These are phyloP conservation scores for Herpetomonas samuelpessoai DNA, from an alignment of 208 protist genomes.

Conservation along the genomic window DNA sequence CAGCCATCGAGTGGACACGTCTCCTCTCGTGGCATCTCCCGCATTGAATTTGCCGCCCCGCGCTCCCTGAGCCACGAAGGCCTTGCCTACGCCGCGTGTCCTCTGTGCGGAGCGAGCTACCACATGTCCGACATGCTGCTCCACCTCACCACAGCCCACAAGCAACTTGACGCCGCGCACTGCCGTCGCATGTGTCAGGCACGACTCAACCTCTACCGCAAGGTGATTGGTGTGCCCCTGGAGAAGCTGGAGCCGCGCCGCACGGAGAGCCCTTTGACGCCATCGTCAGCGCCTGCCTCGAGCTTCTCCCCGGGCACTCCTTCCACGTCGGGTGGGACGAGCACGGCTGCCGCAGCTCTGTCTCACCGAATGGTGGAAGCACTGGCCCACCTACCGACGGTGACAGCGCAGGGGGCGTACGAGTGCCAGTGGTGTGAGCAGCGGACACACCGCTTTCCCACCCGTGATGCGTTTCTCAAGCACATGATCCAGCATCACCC, in stretches of 20 bases:
- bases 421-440: slow-evolving; percentile 83
- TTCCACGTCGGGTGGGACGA: background rate
- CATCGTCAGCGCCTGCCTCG: background rate
- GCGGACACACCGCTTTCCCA: slow-evolving; percentile 31
- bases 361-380: background rate
- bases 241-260: slow-evolving; percentile 10
- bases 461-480: slow-evolving; percentile 74
- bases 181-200: slow-evolving; percentile 52
- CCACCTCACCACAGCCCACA: slow-evolving; percentile 65
- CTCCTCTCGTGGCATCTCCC: background rate
- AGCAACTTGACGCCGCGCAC: slow-evolving; percentile 39
- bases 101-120: slow-evolving; percentile 37
- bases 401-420: slow-evolving; percentile 54
- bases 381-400: slow-evolving; percentile 51
- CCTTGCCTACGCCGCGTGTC: slow-evolving; percentile 65
- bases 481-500: slow-evolving; percentile 78
- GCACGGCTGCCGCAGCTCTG: slow-evolving; percentile 12
- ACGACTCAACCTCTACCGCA: slow-evolving; percentile 63
- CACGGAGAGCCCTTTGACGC: no score
- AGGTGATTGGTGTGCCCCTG: slow-evolving; percentile 53
- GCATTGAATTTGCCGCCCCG: slow-evolving; percentile 40
- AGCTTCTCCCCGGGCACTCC: no score
- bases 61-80: slow-evolving; percentile 50
- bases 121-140: slow-evolving; percentile 71
- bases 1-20: no score